A percentile compares a stretch with the other conserved stretches of the same genome.
phyloP scores from a whole-genome alignment of 2,329 filamentous ascomycete species.

The Tolypocladium nubicola region DNA sequence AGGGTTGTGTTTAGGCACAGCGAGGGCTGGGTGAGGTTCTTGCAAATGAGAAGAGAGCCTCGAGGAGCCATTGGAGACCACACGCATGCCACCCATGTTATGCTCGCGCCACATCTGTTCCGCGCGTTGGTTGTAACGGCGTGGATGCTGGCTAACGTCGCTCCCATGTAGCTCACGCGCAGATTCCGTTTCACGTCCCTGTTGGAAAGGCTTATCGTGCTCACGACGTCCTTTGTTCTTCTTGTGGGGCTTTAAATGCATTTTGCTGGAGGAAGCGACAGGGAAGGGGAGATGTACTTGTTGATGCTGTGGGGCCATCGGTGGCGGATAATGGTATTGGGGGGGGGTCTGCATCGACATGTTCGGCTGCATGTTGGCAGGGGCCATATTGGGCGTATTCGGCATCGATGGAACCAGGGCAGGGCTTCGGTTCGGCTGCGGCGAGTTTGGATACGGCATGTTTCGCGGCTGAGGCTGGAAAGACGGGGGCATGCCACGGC shows the following conservation, averaged over 20 bases:
- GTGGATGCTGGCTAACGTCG: constrained; percentile 25
- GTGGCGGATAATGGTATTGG: constrained; percentile 50
- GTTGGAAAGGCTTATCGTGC: constrained; percentile 32
- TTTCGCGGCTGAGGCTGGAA: constrained; percentile 33
- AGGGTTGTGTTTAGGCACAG: constrained; percentile 8
- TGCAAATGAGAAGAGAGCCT: constrained; percentile 6
- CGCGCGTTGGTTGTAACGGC: constrained; percentile 35
- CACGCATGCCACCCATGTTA: constrained; percentile 10
- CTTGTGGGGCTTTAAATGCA: constrained; percentile 29
- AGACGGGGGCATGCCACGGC: constrained; percentile 40
- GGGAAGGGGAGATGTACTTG: constrained; percentile 45
- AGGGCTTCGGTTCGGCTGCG: constrained; percentile 55
- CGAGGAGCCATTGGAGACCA: constrained; percentile 9
- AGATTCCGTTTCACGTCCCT: constrained; percentile 25
- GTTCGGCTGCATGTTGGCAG: constrained; percentile 38
- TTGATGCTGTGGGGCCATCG: constrained; percentile 49
- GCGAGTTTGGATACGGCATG: constrained; percentile 48
- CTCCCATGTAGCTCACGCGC: constrained; percentile 21
- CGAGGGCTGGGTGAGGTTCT: constrained; percentile 4
- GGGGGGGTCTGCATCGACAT: constrained; percentile 57
- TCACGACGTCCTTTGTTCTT: constrained; percentile 36
- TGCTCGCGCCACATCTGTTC: constrained; percentile 22
- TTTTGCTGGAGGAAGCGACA: constrained; percentile 17
- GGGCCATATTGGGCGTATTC: constrained; percentile 58
- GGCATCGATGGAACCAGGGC: constrained; percentile 56